phyloP scores from a whole-genome alignment of 2,329 filamentous ascomycete species.

The Rhynchosporium graminicola region DNA sequence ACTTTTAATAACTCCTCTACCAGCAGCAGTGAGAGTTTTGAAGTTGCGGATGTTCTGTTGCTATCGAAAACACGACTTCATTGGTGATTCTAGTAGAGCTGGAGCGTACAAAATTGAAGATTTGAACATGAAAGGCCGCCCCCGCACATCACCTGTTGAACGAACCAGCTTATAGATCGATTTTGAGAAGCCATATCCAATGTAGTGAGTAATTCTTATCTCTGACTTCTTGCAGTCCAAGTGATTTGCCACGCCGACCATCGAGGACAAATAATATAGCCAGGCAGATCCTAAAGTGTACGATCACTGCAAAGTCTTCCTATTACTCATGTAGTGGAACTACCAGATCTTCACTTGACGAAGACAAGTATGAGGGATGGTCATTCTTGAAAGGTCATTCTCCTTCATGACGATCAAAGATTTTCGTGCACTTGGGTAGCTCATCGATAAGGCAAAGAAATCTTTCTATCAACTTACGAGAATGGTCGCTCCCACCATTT shows the following conservation, averaged over 20 bases:
- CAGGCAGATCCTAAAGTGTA: not conserved
- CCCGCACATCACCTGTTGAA: no score
- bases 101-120: not conserved
- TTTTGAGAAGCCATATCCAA: no score
- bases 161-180: not conserved
- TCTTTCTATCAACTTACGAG: conserved; percentile 44
- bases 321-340: not conserved
- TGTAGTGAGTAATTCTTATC: no score
- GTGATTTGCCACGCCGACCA: not conserved
- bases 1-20: no score
- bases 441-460: not conserved
- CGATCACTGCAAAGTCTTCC: not conserved
- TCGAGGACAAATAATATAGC: not conserved
- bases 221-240: not conserved
- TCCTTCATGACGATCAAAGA: not conserved
- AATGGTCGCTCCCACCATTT: conserved; percentile 60
- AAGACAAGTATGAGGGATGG: not conserved
- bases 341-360: not conserved
- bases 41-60: no score
- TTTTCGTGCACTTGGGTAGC: not conserved
- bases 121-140: no score
- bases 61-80: no score
- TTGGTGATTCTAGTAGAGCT: not conserved
- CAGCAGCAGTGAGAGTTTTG: no score
- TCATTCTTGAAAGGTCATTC: not conserved